A percentile compares a stretch with the other conserved stretches of the same genome.
These are phyloP conservation scores for Carex pumila DNA, from an alignment of 176 grass and related monocot species.

Conservation along the genomic window DNA sequence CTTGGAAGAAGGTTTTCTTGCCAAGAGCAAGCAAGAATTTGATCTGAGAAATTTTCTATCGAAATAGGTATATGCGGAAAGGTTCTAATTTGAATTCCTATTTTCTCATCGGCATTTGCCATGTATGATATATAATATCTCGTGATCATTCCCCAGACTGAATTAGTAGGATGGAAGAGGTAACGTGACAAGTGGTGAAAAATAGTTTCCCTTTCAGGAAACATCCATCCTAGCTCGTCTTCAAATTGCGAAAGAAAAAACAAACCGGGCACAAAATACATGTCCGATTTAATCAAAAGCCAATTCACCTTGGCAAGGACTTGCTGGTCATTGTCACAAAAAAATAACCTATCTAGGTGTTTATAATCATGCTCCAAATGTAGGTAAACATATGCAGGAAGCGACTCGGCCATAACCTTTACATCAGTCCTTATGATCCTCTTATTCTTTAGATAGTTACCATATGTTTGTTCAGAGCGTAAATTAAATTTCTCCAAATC, in stretches of 20 bases:
- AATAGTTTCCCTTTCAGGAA: conserved; percentile 60
- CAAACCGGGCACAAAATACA: conserved; percentile 52
- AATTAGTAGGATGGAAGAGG: conserved; percentile 59
- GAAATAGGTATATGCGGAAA: conserved; percentile 36
- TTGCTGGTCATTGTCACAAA: conserved; percentile 57
- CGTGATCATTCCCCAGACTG: conserved; percentile 49
- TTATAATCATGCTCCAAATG: conserved; percentile 42
- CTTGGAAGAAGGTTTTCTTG: conserved; percentile 43
- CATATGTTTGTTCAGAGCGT: conserved; percentile 46
- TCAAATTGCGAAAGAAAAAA: conserved; percentile 55
- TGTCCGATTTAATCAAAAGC: conserved; percentile 57
- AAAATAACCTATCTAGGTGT: conserved; percentile 60
- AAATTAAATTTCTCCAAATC: conserved; percentile 25
- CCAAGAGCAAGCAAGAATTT: conserved; percentile 56
- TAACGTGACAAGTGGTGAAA: conserved; percentile 71
- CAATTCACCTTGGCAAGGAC: conserved; percentile 51
- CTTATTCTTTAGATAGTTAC: conserved; percentile 52
- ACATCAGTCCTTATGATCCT: conserved; percentile 23
- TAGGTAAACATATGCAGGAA: conserved; percentile 40
- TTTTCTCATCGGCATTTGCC: conserved; percentile 39
- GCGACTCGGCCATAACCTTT: conserved; percentile 18
- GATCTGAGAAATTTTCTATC: conserved; percentile 41
- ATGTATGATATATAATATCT: conserved; percentile 47
- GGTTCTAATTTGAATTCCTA: conserved; percentile 59
- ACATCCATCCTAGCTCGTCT: conserved; percentile 46